Base-by-base conservation (phyloP, 2,329 filamentous ascomycete genomes). In the Dothistroma pini region DNA sequence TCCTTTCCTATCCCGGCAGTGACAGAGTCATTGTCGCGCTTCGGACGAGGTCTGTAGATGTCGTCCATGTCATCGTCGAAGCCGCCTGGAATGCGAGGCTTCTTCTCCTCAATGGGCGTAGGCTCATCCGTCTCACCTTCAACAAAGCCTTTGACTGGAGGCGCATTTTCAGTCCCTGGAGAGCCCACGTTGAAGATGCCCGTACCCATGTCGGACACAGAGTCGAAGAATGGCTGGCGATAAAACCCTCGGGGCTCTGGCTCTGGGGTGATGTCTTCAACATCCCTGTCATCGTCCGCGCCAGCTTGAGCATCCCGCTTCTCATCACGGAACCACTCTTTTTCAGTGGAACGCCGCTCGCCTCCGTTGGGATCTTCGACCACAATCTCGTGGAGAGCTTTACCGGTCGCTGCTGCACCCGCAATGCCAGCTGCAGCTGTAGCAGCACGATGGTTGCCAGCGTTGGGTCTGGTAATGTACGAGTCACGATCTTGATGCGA, bases 51-150 rank as follows among this genome's bases (percentile, higher is more conserved):
- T 35, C 57, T 34, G 49, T 66, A 60, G 29, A 59, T 62, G 38
- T 62, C 57, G 22, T 32, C 60, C 35, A 60, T 47, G 9, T 68
- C 77, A 48, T 79, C 73, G 22, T 71, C 71, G 63, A 89, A 92
- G 10, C 82, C 77, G 21, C 88, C 88, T 25, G 88, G 86, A 73
- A 88, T 84, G 59, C 84, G 80, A 49, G 79, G 71, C 21, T 70
- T 68, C 55, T 77, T 76, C n/a, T 80, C 78, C 63, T 77, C 80
- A 11, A 75, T 64, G 9, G 83, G 83, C 68, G 87, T 86, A 3
- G 85, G 83, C 3, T 87, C 86, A 19, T 79, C 77, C 1, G 76
- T 67, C 41, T 80, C 78, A 14, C 81, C 78, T 68, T 71, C 73
- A 16, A 79, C 72, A 63, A 77, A 76, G 19, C 74, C 75, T 29